Evolutionary conservation across 2,329 filamentous ascomycete species (phyloP).

Genomic region (Penicillium brasilianum): DNA sequence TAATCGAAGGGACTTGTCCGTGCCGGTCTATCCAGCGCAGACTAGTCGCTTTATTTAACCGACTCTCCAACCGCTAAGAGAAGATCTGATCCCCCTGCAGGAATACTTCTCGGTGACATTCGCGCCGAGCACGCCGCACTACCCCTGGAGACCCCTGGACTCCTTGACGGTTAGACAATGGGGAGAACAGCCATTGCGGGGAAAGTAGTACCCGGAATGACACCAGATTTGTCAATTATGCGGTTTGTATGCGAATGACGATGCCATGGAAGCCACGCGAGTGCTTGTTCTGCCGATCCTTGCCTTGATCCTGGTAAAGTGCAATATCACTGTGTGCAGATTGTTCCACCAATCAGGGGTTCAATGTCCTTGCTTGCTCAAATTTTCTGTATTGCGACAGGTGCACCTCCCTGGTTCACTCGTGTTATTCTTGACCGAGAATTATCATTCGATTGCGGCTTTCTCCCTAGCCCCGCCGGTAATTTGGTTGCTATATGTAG

Average conservation of each 20-base stretch:
- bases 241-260: background rate
- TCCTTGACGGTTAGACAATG: background rate
- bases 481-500: constrained; percentile 14
- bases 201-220: constrained; percentile 7
- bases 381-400: background rate
- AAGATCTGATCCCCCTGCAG: constrained; percentile 1
- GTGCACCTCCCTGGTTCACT: background rate
- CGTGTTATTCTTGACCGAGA: constrained; percentile 22
- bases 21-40: background rate
- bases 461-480: background rate
- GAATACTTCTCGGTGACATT: background rate
- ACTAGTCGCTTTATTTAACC: background rate
- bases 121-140: background rate
- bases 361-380: background rate
- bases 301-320: constrained; percentile 10
- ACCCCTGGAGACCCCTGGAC: background rate
- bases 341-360: constrained; percentile 21
- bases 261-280: constrained; percentile 7
- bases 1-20: background rate
- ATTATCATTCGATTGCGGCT: background rate
- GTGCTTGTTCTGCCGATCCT: constrained; percentile 23
- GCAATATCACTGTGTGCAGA: background rate
- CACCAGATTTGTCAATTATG: background rate
- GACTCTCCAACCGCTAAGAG: background rate
- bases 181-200: constrained; percentile 18